These are phyloP conservation scores for Dipsacomyces acuminosporus DNA, from an alignment of 371 early-diverging fungal genomes.

Conservation along the genomic window DNA sequence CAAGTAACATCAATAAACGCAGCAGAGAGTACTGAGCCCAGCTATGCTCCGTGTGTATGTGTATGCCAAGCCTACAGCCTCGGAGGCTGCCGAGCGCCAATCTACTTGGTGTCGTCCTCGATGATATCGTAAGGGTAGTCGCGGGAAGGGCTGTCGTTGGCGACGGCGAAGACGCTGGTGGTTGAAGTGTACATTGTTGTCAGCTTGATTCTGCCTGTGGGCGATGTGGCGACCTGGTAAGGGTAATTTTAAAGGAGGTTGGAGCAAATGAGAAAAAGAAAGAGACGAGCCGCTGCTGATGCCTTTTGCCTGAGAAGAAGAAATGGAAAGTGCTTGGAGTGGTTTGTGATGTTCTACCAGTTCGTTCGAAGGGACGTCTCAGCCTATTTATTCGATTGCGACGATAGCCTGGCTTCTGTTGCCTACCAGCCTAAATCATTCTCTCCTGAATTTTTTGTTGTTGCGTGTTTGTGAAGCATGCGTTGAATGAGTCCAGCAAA, in stretches of 20 bases:
- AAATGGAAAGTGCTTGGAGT: not conserved
- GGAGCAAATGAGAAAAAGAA: not conserved
- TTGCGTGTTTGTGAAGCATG: too few species aligned
- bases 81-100: too few species aligned
- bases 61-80: too few species aligned
- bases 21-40: too few species aligned
- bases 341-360: not conserved
- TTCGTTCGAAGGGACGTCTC: not conserved
- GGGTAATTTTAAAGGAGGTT: not conserved
- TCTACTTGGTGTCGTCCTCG: constrained; percentile 1
- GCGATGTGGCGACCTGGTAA: not conserved
- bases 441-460: too few species aligned
- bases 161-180: not conserved
- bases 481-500: too few species aligned
- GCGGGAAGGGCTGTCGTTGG: not conserved
- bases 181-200: not conserved
- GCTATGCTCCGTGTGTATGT: too few species aligned
- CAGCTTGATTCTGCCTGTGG: not conserved
- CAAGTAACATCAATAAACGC: too few species aligned
- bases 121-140: not conserved
- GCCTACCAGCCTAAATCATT: too few species aligned
- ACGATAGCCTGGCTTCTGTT: too few species aligned
- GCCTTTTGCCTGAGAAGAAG: not conserved
- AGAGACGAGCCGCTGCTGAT: not conserved
- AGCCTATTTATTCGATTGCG: too few species aligned